A percentile compares a stretch with the other conserved stretches of the same genome.
Evolutionary conservation across 768 basidiomycete species (phyloP).

Genomic region (Tricholoma hemisulphureum): DNA sequence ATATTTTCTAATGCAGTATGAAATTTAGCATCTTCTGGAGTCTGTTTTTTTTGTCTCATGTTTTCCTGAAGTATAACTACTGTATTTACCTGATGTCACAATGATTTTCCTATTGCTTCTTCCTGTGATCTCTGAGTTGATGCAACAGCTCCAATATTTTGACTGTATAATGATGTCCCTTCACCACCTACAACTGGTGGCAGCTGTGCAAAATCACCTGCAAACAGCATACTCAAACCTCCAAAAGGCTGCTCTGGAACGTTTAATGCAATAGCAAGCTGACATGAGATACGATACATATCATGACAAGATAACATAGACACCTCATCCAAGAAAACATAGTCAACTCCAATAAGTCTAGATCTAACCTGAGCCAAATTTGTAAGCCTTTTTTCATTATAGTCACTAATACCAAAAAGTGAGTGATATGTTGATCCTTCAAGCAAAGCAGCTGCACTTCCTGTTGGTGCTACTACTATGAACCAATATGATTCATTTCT

Average conservation of each 20-base stretch:
- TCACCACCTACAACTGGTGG: conserved; percentile 1
- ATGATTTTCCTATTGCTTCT: conserved; percentile 13
- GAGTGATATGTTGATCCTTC: conserved; percentile 28
- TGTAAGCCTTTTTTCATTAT: conserved; percentile 3
- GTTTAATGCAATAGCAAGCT: conserved; percentile 20
- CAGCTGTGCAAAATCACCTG: conserved; percentile 3
- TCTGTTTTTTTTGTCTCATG: background rate
- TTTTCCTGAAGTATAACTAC: background rate
- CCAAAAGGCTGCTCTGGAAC: conserved; percentile 27
- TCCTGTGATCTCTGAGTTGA: background rate
- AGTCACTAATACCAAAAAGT: conserved; percentile 7
- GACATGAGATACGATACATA: conserved; percentile 28
- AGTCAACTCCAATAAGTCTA: conserved; percentile 21
- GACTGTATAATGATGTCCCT: background rate
- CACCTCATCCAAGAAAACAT: conserved; percentile 30
- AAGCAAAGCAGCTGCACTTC: conserved; percentile 24
- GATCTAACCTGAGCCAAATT: conserved; percentile 10
- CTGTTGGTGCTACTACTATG: conserved; percentile 28
- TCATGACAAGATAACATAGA: conserved; percentile 36
- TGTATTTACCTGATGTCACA: conserved; percentile 27
- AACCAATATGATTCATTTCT: conserved; percentile 26
- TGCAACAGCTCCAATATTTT: background rate
- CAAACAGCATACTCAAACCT: conserved; percentile 25
- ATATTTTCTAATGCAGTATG: conserved; percentile 35
- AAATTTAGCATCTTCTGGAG: conserved; percentile 14